phyloP scores from a whole-genome alignment of 2,329 filamentous ascomycete species.

The Sporothrix curviconia region DNA sequence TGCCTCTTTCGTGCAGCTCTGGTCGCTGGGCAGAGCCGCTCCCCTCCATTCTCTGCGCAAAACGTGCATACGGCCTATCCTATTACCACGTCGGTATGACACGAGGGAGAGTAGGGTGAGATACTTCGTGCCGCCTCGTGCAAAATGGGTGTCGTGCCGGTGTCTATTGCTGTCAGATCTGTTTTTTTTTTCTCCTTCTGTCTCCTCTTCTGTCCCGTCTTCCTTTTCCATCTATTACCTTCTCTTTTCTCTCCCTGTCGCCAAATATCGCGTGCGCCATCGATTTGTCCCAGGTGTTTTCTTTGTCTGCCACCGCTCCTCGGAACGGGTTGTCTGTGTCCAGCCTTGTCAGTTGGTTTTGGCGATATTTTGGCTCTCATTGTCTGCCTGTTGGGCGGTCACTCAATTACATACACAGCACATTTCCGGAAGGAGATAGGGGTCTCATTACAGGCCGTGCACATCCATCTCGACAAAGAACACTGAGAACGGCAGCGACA shows the following conservation, averaged over 20 bases:
- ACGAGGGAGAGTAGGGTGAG: too few relatives aligned
- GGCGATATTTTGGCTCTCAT: too few relatives aligned
- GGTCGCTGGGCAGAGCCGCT: not conserved
- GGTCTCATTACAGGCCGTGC: not conserved
- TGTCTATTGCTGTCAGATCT: not conserved
- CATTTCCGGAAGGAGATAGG: conserved; percentile 7
- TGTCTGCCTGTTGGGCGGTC: not conserved
- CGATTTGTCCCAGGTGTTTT: not conserved
- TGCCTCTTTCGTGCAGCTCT: not conserved
- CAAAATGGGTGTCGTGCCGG: conserved; percentile 3
- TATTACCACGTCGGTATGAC: not conserved
- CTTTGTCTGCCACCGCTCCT: conserved; percentile 4
- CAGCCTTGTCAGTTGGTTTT: conserved; percentile 1
- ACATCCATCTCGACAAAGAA: conserved; percentile 4
- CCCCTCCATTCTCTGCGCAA: not conserved
- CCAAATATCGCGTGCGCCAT: too few relatives aligned
- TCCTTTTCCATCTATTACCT: not conserved
- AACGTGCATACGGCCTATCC: too few relatives aligned
- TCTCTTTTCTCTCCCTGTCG: not conserved
- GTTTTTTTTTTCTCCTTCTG: not conserved
- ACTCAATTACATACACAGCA: not conserved
- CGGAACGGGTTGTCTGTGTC: conserved; percentile 1
- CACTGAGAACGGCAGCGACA: not conserved
- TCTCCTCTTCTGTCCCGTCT: too few relatives aligned
- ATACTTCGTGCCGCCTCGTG: not conserved